phyloP scores from a whole-genome alignment of 2,329 filamentous ascomycete species.

The Cladosporium austrohemisphaericum region DNA sequence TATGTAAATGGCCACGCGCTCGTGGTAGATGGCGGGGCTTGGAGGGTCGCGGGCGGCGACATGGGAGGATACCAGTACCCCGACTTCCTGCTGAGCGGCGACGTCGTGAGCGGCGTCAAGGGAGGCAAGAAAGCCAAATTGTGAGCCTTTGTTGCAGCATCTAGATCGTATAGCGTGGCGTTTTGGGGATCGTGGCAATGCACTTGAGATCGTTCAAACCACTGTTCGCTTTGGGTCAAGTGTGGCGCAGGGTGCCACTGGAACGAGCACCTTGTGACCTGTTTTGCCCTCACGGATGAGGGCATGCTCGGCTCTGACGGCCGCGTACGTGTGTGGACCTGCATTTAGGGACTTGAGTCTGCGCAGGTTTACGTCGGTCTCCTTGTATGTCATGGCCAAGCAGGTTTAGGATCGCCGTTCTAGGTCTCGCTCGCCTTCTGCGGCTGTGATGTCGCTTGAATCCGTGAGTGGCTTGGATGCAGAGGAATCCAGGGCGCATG shows the following conservation, averaged over 20 bases:
- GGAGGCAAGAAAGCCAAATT: slow-evolving; percentile 56
- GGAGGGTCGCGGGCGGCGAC: slow-evolving; percentile 40
- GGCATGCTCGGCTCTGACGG: background rate
- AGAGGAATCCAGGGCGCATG: too few relatives aligned
- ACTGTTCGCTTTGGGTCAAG: background rate
- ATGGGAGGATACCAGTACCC: slow-evolving; percentile 50
- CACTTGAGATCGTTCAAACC: slow-evolving; percentile 9
- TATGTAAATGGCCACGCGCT: slow-evolving; percentile 81
- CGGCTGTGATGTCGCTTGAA: too few relatives aligned
- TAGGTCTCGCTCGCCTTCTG: too few relatives aligned
- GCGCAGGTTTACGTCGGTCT: slow-evolving; percentile 8
- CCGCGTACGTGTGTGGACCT: background rate
- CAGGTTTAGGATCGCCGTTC: background rate
- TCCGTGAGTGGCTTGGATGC: too few relatives aligned
- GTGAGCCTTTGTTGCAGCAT: slow-evolving; percentile 24
- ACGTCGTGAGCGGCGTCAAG: slow-evolving; percentile 54
- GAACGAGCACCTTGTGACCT: background rate
- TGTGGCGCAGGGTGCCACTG: background rate
- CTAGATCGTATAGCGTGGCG: slow-evolving; percentile 7
- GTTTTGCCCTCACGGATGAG: background rate
- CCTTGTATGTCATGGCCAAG: too few relatives aligned
- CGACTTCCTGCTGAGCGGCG: slow-evolving; percentile 55
- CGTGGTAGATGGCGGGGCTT: slow-evolving; percentile 60
- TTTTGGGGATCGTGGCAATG: slow-evolving; percentile 11
- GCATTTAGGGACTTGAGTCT: background rate